phyloP scores from a whole-genome alignment of 2,329 filamentous ascomycete genomes.

The Clarireedia sp. region DNA sequence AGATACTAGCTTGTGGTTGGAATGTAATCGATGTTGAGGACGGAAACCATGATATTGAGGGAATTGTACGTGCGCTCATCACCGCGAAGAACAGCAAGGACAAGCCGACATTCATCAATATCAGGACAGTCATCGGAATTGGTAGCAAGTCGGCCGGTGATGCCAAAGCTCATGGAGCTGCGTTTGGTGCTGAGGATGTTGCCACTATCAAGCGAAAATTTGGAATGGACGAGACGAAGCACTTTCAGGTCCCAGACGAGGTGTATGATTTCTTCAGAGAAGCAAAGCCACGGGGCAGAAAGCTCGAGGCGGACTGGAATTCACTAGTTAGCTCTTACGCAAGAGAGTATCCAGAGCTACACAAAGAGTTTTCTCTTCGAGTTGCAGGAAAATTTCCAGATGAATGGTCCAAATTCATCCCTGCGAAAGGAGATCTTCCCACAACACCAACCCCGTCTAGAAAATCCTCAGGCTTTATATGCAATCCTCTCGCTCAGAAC shows the following conservation, averaged over 20 bases:
- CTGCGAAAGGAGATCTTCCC: slow-evolving; percentile 35
- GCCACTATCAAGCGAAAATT: slow-evolving; percentile 31
- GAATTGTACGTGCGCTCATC: slow-evolving; percentile 35
- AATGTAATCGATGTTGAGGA: slow-evolving; percentile 40
- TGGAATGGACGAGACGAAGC: slow-evolving; percentile 34
- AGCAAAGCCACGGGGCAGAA: slow-evolving; percentile 35
- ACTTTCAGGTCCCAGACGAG: slow-evolving; percentile 34
- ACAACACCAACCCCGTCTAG: slow-evolving; percentile 40
- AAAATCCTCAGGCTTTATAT: slow-evolving; percentile 40
- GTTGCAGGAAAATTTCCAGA: slow-evolving; percentile 40
- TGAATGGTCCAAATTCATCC: slow-evolving; percentile 42
- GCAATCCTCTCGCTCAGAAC: slow-evolving; percentile 43
- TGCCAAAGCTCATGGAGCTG: slow-evolving; percentile 26
- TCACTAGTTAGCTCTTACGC: slow-evolving; percentile 36
- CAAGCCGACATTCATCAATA: slow-evolving; percentile 45
- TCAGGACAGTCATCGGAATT: slow-evolving; percentile 41
- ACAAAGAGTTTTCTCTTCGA: slow-evolving; percentile 40
- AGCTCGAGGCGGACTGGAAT: slow-evolving; percentile 39
- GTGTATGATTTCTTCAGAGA: slow-evolving; percentile 45
- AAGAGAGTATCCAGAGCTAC: slow-evolving; percentile 40
- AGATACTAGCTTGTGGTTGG: slow-evolving; percentile 42
- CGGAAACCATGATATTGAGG: slow-evolving; percentile 37
- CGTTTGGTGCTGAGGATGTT: slow-evolving; percentile 14
- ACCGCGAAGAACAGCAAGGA: slow-evolving; percentile 32
- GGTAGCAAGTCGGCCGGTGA: slow-evolving; percentile 28